Conservation (phyloP, 805 yeast species). For the Zygoascus ofunaensis region DNA sequence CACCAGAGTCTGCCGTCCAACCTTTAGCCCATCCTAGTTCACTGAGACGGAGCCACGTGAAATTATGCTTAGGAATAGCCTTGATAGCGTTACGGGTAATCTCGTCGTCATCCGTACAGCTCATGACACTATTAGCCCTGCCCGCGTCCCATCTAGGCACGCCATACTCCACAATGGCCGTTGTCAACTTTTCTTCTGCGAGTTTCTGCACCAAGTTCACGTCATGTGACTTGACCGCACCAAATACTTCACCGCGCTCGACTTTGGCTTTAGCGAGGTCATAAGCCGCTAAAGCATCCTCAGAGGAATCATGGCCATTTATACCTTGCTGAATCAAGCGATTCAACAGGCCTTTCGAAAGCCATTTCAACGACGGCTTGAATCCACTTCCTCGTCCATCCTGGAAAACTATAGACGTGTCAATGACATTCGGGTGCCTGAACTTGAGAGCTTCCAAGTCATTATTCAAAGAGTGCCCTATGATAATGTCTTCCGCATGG, state of each 20-base stretch:
- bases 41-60: slow-evolving; percentile 47
- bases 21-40: slow-evolving; percentile 45
- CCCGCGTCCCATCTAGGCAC: slow-evolving; percentile 27
- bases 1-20: slow-evolving; percentile 20
- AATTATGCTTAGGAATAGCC: slow-evolving; percentile 34
- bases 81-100: slow-evolving; percentile 36
- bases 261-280: slow-evolving; percentile 66
- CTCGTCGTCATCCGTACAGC: slow-evolving; percentile 53
- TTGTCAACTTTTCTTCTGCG: slow-evolving; percentile 9
- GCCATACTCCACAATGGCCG: slow-evolving; percentile 31
- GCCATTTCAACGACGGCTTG: slow-evolving; percentile 66
- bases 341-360: slow-evolving; percentile 49
- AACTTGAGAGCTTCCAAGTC: slow-evolving; percentile 66
- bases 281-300: slow-evolving; percentile 74
- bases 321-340: slow-evolving; percentile 59
- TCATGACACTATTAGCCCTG: slow-evolving; percentile 30
- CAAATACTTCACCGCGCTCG: slow-evolving; percentile 56
- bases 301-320: slow-evolving; percentile 75
- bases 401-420: slow-evolving; percentile 64
- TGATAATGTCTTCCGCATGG: slow-evolving; percentile 49
- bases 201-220: slow-evolving; percentile 11
- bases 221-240: slow-evolving; percentile 29
- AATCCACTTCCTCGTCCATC: slow-evolving; percentile 79
- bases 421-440: slow-evolving; percentile 67
- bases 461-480: slow-evolving; percentile 86